These are phyloP conservation scores for Striga asiatica DNA, from an alignment of 257 asterid species.

Conservation along the genomic window DNA sequence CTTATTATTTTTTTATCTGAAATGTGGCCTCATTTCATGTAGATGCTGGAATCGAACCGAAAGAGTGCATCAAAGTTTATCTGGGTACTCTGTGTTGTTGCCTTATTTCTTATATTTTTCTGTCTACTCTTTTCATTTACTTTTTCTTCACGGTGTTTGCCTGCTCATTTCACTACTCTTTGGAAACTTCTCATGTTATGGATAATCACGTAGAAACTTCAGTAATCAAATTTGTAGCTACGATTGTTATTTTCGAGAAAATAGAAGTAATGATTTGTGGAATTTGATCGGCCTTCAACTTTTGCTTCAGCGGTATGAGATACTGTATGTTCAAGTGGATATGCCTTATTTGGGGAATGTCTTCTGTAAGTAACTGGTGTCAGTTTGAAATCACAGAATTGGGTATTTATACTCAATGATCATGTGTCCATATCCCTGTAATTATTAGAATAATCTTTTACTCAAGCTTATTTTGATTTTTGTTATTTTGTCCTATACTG, in stretches of 20 bases:
- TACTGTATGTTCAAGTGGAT: background rate
- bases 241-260: background rate
- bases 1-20: background rate
- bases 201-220: background rate
- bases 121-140: background rate
- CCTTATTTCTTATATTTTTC: background rate
- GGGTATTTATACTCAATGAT: background rate
- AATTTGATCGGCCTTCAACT: background rate
- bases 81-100: constrained; percentile 34
- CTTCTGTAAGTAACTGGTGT: background rate
- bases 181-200: background rate
- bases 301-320: background rate
- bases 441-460: background rate
- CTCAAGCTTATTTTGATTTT: background rate
- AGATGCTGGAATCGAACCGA: constrained; percentile 79
- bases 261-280: background rate
- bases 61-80: constrained; percentile 62
- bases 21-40: constrained; percentile 15
- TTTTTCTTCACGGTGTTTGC: background rate
- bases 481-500: background rate
- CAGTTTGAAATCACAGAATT: background rate
- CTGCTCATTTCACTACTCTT: constrained; percentile 3
- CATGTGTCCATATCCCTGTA: background rate
- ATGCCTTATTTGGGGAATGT: background rate
- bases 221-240: background rate